phyloP scores from a whole-genome alignment of 768 basidiomycete genomes.

The Daedaleopsis nitida region DNA sequence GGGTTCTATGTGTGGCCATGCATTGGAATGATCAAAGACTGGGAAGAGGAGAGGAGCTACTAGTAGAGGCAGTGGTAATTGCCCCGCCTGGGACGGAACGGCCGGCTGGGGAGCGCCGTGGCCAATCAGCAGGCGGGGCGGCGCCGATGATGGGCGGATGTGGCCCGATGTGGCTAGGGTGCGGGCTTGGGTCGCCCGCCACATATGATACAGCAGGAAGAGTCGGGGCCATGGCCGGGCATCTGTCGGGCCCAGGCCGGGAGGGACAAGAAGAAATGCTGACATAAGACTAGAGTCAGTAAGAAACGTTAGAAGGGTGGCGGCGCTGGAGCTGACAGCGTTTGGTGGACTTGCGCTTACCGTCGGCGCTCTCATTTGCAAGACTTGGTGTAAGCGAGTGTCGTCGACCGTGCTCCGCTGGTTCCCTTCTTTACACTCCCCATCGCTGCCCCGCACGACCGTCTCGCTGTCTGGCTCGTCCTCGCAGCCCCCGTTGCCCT shows the following conservation, averaged over 20 bases:
- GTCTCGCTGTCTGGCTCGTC: background rate
- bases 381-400: slow-evolving; percentile 15
- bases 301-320: slow-evolving; percentile 7
- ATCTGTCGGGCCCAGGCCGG: background rate
- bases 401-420: slow-evolving; percentile 19
- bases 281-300: slow-evolving; percentile 11
- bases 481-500: background rate
- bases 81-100: slow-evolving; percentile 17
- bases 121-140: slow-evolving; percentile 4
- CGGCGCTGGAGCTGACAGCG: background rate
- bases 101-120: background rate
- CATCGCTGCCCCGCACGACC: slow-evolving; percentile 11
- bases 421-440: slow-evolving; percentile 6
- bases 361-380: slow-evolving; percentile 16
- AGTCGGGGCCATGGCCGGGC: too few relatives aligned
- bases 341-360: background rate
- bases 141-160: background rate
- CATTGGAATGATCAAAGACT: background rate
- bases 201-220: too few relatives aligned
- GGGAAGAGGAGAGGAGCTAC: background rate
- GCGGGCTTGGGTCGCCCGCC: too few relatives aligned
- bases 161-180: background rate
- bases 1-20: background rate
- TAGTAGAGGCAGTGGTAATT: slow-evolving; percentile 7
- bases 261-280: background rate